phyloP scores from a whole-genome alignment of 2,329 filamentous ascomycete species.

The Fusarium continuum region DNA sequence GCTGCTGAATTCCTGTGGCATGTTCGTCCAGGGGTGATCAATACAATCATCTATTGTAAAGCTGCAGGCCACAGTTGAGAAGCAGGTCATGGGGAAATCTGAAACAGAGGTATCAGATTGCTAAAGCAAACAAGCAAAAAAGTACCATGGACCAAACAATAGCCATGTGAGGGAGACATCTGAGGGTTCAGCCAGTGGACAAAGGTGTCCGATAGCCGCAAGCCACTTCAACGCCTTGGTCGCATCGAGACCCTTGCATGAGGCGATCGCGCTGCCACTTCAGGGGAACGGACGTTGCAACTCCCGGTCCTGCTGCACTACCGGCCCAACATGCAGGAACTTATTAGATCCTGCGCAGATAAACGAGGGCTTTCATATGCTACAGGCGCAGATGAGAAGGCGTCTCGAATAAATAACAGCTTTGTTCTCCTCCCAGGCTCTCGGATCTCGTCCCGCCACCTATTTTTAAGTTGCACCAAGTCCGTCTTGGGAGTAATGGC shows the following conservation, averaged over 20 bases:
- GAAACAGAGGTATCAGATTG: background rate
- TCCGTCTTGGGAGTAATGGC: background rate
- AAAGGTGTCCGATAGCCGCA: slow-evolving; percentile 21
- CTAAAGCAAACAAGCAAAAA: background rate
- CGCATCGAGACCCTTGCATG: slow-evolving; percentile 22
- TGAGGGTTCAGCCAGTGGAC: background rate
- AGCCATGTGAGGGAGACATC: background rate
- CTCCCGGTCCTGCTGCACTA: too few species aligned
- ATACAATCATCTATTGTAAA: background rate
- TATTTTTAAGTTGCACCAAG: background rate
- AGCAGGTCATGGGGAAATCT: too few species aligned
- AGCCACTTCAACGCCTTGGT: slow-evolving; percentile 19
- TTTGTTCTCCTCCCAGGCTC: background rate
- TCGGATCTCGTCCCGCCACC: background rate
- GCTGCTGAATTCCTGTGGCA: background rate
- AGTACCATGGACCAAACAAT: background rate
- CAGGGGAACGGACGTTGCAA: background rate
- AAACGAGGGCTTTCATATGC: background rate
- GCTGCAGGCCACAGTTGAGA: background rate
- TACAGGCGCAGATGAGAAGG: background rate
- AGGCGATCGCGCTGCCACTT: background rate
- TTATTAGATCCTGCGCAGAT: background rate
- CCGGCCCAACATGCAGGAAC: too few species aligned
- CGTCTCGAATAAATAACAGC: background rate
- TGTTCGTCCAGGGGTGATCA: background rate